Evolutionary conservation across 441 rosid genomes (phyloP).

Genomic region (Pelargonium cotyledonis): DNA sequence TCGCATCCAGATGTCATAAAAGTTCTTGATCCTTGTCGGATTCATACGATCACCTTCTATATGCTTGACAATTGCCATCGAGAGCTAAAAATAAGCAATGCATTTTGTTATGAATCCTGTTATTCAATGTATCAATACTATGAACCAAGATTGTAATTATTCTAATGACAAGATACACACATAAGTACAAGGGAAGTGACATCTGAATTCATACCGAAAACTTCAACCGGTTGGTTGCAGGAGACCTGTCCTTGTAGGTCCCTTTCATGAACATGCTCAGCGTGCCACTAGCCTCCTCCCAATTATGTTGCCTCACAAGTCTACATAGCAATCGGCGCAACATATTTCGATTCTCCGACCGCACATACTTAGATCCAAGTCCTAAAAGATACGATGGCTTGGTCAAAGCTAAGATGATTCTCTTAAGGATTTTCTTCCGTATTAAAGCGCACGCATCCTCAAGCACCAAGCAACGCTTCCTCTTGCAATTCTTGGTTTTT

Average conservation of each 20-base stretch:
- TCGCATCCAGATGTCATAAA: conserved; percentile 65
- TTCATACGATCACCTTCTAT: conserved; percentile 26
- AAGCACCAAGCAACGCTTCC: background rate
- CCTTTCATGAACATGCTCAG: conserved; percentile 51
- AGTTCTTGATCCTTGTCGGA: conserved; percentile 29
- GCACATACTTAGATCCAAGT: conserved; percentile 16
- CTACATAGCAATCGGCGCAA: background rate
- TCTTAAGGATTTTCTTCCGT: background rate
- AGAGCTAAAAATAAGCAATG: conserved; percentile 36
- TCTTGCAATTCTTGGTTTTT: background rate
- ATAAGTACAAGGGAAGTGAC: background rate
- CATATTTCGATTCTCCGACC: background rate
- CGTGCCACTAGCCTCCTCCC: conserved; percentile 19
- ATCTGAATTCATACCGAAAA: conserved; percentile 40
- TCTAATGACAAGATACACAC: background rate
- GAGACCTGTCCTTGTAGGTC: conserved; percentile 35
- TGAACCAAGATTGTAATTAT: background rate
- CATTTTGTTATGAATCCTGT: background rate
- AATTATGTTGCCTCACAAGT: conserved; percentile 8
- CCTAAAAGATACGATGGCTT: conserved; percentile 20
- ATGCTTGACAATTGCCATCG: conserved; percentile 50
- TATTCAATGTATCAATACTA: background rate
- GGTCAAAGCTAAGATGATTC: background rate
- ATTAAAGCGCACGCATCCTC: background rate
- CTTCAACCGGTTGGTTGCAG: conserved; percentile 51